Conservation (phyloP, 176 grass and related monocot genomes). For the Leersia perrieri region DNA sequence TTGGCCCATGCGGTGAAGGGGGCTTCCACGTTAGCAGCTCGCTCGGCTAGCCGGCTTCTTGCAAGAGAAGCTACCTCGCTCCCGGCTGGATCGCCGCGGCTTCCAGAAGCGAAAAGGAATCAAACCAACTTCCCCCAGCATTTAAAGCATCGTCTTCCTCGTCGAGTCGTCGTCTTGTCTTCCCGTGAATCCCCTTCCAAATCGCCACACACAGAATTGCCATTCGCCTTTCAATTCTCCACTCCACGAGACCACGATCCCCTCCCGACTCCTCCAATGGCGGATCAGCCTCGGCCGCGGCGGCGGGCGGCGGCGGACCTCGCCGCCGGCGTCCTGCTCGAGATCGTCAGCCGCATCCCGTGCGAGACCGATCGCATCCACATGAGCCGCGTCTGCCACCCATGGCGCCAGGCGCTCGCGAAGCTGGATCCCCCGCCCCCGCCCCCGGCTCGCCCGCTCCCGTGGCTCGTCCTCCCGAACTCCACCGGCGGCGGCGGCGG, state of each 20-base stretch:
- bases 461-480: background rate
- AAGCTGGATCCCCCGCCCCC: slow-evolving; percentile 7
- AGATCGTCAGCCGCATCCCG: background rate
- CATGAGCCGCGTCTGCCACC: background rate
- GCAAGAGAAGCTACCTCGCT: too few species aligned
- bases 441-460: background rate
- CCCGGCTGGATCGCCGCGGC: too few species aligned
- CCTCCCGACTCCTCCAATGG: background rate
- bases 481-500: too few species aligned
- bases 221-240: too few species aligned
- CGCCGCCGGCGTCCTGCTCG: background rate
- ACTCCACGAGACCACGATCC: background rate
- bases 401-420: background rate
- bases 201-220: too few species aligned
- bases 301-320: background rate
- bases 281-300: background rate
- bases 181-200: too few species aligned
- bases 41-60: too few species aligned
- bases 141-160: background rate
- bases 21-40: too few species aligned
- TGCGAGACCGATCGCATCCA: background rate
- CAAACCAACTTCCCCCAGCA: background rate
- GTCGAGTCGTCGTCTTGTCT: background rate
- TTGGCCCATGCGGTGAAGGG: too few species aligned
- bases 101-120: too few species aligned